phyloP scores from a whole-genome alignment of 1,139 yeast genomes.

The Wickerhamiella infanticola region DNA sequence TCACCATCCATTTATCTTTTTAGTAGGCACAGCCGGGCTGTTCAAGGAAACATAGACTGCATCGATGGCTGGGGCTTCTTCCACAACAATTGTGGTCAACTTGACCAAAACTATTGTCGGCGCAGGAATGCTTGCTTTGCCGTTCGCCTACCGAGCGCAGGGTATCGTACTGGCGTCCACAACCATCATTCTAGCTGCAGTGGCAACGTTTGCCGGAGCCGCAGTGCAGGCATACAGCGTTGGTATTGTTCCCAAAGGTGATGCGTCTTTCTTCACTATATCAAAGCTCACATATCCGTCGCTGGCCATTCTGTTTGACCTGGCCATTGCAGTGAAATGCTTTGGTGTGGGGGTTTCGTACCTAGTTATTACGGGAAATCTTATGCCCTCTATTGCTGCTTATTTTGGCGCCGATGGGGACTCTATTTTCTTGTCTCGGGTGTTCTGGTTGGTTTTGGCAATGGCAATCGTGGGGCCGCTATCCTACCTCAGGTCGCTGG shows the following conservation, averaged over 20 bases:
- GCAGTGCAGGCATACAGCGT: constrained; percentile 66
- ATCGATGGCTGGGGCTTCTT: constrained; percentile 11
- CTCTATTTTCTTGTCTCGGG: constrained; percentile 17
- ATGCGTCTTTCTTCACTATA: constrained; percentile 74
- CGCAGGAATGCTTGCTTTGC: constrained; percentile 89
- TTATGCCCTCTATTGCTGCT: constrained; percentile 47
- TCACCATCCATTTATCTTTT: constrained; percentile 4
- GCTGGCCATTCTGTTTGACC: constrained; percentile 67
- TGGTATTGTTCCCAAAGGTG: constrained; percentile 49
- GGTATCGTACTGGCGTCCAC: constrained; percentile 57
- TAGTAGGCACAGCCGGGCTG: neutral
- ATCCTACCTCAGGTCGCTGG: constrained; percentile 56
- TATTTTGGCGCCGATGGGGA: constrained; percentile 15
- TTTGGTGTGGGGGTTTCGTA: constrained; percentile 89
- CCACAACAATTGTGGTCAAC: constrained; percentile 24
- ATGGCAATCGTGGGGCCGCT: constrained; percentile 56
- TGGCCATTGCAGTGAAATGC: constrained; percentile 79
- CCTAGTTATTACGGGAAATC: constrained; percentile 75
- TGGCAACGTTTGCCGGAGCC: constrained; percentile 67
- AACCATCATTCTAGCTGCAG: constrained; percentile 56
- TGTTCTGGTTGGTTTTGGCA: constrained; percentile 55
- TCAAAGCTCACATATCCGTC: constrained; percentile 75
- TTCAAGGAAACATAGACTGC: neutral
- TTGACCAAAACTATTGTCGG: constrained; percentile 36
- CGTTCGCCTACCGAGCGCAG: constrained; percentile 76